Conservation (phyloP, 768 basidiomycete species). For the Daedalea quercina region DNA sequence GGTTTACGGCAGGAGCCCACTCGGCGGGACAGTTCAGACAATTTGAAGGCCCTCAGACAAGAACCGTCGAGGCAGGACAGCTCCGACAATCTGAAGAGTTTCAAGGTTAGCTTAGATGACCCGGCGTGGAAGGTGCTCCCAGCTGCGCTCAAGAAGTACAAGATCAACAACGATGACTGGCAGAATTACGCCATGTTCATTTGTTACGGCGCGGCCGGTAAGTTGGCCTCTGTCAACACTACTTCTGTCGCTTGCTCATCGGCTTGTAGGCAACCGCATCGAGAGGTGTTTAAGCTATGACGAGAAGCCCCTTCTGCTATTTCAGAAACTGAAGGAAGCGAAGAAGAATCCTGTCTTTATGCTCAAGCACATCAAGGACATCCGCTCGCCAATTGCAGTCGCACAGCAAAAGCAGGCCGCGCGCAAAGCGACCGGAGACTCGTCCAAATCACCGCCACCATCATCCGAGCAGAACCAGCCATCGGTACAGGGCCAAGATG, state of each 20-base stretch:
- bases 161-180: conserved; percentile 98
- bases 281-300: conserved; percentile 97
- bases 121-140: conserved; percentile 98
- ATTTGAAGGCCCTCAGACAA: conserved; percentile 85
- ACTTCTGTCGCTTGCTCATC: conserved; percentile 15
- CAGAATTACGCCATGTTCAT: conserved; percentile 99
- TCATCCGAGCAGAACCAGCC: conserved; percentile 31
- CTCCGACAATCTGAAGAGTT: conserved; percentile 77
- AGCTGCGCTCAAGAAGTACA: conserved; percentile 97
- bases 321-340: conserved; percentile 94
- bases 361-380: conserved; percentile 95
- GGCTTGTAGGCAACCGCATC: conserved; percentile 55
- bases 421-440: conserved; percentile 54
- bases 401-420: conserved; percentile 94
- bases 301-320: conserved; percentile 93
- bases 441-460: conserved; percentile 31
- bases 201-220: conserved; percentile 90
- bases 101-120: conserved; percentile 96
- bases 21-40: conserved; percentile 65
- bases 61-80: conserved; percentile 50
- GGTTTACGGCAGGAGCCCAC: conserved; percentile 10
- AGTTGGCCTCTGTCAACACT: conserved; percentile 15
- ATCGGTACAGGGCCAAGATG: conserved; percentile 26
- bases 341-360: conserved; percentile 99
- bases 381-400: conserved; percentile 93